Conservation (phyloP, 2,329 filamentous ascomycete species). For the Davidsoniella eucalypti region DNA sequence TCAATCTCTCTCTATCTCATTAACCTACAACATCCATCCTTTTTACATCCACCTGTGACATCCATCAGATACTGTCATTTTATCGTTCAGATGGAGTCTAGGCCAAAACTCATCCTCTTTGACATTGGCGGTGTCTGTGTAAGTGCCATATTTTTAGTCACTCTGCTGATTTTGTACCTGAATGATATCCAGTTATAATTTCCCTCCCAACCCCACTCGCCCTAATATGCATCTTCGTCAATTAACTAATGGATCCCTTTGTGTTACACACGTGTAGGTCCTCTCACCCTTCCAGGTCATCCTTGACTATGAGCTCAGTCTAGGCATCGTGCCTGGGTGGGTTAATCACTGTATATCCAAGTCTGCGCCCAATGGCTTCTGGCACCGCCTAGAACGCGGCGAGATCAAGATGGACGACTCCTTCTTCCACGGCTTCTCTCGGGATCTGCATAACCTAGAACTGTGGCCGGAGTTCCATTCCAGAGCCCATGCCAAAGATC, state of each 20-base stretch:
- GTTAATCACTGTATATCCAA: slow-evolving; percentile 79
- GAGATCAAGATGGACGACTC: slow-evolving; percentile 55
- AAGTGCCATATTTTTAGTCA: slow-evolving; percentile 28
- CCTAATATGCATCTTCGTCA: slow-evolving; percentile 1
- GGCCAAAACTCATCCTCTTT: slow-evolving; percentile 65
- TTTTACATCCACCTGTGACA: too few species aligned
- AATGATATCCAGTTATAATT: too few species aligned
- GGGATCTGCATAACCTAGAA: slow-evolving; percentile 48
- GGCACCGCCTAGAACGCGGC: slow-evolving; percentile 79
- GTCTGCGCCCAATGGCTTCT: slow-evolving; percentile 61
- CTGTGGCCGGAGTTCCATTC: slow-evolving; percentile 50
- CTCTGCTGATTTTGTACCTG: too few species aligned
- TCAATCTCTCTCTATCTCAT: too few species aligned
- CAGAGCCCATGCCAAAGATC: background rate
- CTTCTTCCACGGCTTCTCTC: slow-evolving; percentile 64
- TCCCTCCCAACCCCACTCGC: background rate
- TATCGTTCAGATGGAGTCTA: background rate
- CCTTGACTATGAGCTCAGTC: slow-evolving; percentile 66
- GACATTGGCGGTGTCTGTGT: slow-evolving; percentile 96
- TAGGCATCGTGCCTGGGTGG: slow-evolving; percentile 72
- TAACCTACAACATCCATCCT: too few species aligned
- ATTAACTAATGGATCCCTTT: background rate
- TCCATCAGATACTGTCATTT: too few species aligned
- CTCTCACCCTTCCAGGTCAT: slow-evolving; percentile 86
- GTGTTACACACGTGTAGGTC: slow-evolving; percentile 38